phyloP scores from a whole-genome alignment of 805 yeast species.

The Saturnispora besseyi region DNA sequence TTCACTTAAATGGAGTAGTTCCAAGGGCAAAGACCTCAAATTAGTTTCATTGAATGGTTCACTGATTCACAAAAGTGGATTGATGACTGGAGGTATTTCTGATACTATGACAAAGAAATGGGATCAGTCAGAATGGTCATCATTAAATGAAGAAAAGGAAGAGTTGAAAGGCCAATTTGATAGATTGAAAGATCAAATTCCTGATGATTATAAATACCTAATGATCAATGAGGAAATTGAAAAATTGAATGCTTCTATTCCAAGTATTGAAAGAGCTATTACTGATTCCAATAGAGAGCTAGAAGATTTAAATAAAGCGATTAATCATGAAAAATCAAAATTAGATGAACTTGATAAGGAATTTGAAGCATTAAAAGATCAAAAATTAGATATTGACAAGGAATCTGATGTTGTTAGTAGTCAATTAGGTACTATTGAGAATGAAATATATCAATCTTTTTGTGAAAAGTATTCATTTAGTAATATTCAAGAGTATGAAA shows the following conservation, averaged over 20 bases:
- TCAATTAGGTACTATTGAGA: slow-evolving; percentile 29
- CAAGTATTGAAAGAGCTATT: slow-evolving; percentile 23
- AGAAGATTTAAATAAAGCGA: slow-evolving; percentile 35
- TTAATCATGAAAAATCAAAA: slow-evolving; percentile 34
- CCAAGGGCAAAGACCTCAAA: slow-evolving; percentile 44
- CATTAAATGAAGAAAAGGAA: slow-evolving; percentile 41
- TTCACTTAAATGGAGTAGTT: slow-evolving; percentile 53
- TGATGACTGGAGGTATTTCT: slow-evolving; percentile 85
- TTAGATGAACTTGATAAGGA: slow-evolving; percentile 11
- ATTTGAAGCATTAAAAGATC: slow-evolving; percentile 8
- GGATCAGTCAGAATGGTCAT: slow-evolving; percentile 62
- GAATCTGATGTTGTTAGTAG: slow-evolving; percentile 21
- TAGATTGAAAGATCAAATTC: slow-evolving; percentile 36
- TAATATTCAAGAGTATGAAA: slow-evolving; percentile 60
- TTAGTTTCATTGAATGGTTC: slow-evolving; percentile 79
- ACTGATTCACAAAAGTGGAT: slow-evolving; percentile 72
- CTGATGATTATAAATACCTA: slow-evolving; percentile 49
- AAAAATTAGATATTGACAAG: slow-evolving; percentile 15
- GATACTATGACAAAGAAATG: slow-evolving; percentile 47
- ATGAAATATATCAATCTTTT: slow-evolving; percentile 41
- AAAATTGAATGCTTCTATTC: slow-evolving; percentile 31
- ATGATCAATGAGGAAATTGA: slow-evolving; percentile 47
- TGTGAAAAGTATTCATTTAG: slow-evolving; percentile 46
- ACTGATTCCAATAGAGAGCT: slow-evolving; percentile 21
- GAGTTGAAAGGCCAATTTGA: slow-evolving; percentile 39